Evolutionary conservation across 108 stramenopile species (phyloP).

Genomic region (Skeletonema costatum): DNA sequence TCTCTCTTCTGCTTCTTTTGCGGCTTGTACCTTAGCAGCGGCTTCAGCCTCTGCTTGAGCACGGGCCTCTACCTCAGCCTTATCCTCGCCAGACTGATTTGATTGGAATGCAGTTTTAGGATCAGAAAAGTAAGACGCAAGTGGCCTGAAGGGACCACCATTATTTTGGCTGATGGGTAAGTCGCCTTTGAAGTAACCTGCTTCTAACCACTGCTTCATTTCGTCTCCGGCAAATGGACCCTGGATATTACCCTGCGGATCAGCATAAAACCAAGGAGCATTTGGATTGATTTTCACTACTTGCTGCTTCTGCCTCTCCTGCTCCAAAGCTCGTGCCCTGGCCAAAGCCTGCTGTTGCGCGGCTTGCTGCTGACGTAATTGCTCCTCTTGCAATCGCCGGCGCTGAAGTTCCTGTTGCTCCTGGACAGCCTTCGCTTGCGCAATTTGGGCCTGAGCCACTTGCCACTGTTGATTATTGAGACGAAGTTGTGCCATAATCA

Average conservation of each 20-base stretch:
- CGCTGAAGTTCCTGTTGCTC: constrained; percentile 58
- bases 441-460: constrained; percentile 47
- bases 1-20: constrained; percentile 24
- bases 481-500: constrained; percentile 73
- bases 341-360: constrained; percentile 28
- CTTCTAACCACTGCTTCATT: constrained; percentile 98
- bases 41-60: constrained; percentile 29
- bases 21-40: constrained; percentile 24
- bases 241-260: constrained; percentile 92
- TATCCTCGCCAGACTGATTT: constrained; percentile 27
- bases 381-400: constrained; percentile 53
- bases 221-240: constrained; percentile 94
- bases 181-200: constrained; percentile 96
- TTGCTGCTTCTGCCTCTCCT: constrained; percentile 20
- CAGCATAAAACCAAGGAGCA: constrained; percentile 90
- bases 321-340: constrained; percentile 18
- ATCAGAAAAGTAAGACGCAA: constrained; percentile 78
- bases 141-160: constrained; percentile 73
- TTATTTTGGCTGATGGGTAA: constrained; percentile 83
- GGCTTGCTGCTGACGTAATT: constrained; percentile 59
- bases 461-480: constrained; percentile 82
- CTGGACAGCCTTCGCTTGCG: constrained; percentile 51
- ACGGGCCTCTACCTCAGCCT: constrained; percentile 8
- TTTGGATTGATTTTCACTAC: constrained; percentile 41
- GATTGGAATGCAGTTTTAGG: constrained; percentile 62